Evolutionary conservation across 192 early-diverging fungal species (phyloP).

Genomic region (Coemansia sp.): DNA sequence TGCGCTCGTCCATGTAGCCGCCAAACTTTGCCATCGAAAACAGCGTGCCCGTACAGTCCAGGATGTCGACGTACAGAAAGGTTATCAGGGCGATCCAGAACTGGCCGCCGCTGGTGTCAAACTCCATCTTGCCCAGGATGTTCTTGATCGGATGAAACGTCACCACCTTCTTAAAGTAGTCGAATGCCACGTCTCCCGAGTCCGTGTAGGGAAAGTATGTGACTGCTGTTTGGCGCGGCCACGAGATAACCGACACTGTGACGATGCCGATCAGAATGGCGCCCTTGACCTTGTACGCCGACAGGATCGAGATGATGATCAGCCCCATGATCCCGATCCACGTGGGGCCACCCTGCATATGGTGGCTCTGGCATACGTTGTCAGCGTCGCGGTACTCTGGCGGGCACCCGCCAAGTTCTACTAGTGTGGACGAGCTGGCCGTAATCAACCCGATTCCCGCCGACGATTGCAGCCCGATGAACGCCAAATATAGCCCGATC

Average conservation of each 20-base stretch:
- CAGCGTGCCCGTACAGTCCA: conserved; percentile 84
- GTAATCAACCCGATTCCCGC: conserved; percentile 79
- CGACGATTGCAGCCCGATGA: conserved; percentile 76
- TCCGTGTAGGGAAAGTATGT: conserved; percentile 76
- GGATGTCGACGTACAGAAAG: conserved; percentile 82
- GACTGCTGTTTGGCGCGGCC: conserved; percentile 65
- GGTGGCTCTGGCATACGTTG: conserved; percentile 58
- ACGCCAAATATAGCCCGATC: conserved; percentile 76
- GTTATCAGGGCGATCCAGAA: conserved; percentile 82
- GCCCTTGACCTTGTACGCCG: conserved; percentile 67
- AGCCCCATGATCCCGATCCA: conserved; percentile 76
- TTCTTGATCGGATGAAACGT: conserved; percentile 63
- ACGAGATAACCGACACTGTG: conserved; percentile 68
- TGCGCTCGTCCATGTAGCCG: conserved; percentile 72
- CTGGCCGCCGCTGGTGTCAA: conserved; percentile 56
- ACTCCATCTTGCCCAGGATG: conserved; percentile 63
- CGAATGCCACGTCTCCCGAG: conserved; percentile 61
- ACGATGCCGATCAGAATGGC: conserved; percentile 71
- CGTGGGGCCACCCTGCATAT: conserved; percentile 63
- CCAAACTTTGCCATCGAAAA: conserved; percentile 83
- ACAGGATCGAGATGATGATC: conserved; percentile 64
- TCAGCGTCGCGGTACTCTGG: conserved; percentile 57
- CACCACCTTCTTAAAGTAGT: conserved; percentile 71
- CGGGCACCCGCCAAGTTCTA: conserved; percentile 70
- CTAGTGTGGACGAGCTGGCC: conserved; percentile 62